These are phyloP conservation scores for Arxiozyma telluris DNA, from an alignment of 1,139 yeast genomes.

Conservation along the genomic window DNA sequence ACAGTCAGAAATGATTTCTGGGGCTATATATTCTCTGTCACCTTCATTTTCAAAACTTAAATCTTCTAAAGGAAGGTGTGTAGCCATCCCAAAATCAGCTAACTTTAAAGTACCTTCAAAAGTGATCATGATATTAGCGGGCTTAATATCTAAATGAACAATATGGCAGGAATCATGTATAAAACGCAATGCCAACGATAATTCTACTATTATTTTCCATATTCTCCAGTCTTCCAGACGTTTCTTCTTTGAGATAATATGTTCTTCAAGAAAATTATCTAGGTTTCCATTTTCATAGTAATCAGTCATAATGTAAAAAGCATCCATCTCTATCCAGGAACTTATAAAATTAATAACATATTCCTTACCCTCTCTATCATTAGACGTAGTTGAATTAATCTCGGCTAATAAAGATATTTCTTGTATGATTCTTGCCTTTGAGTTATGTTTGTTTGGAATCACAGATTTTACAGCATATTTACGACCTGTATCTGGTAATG, in stretches of 20 bases:
- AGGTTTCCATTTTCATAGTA: constrained; percentile 91
- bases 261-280: constrained; percentile 73
- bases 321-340: constrained; percentile 68
- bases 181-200: constrained; percentile 67
- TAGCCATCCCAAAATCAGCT: constrained; percentile 67
- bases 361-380: constrained; percentile 69
- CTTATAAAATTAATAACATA: constrained; percentile 71
- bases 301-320: constrained; percentile 87
- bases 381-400: constrained; percentile 15
- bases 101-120: constrained; percentile 79
- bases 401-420: constrained; percentile 30
- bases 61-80: constrained; percentile 37
- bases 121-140: constrained; percentile 88
- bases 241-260: constrained; percentile 48
- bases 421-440: constrained; percentile 33
- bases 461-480: constrained; percentile 79
- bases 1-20: constrained; percentile 79
- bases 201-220: constrained; percentile 88
- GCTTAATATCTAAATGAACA: constrained; percentile 82
- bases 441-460: constrained; percentile 34
- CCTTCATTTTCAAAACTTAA: constrained; percentile 82
- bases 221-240: constrained; percentile 86
- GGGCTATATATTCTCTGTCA: constrained; percentile 95
- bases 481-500: constrained; percentile 48
- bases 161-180: constrained; percentile 68